These are phyloP conservation scores for Globisporangium paddicum DNA, from an alignment of 352 stramenopile species.

Conservation along the genomic window DNA sequence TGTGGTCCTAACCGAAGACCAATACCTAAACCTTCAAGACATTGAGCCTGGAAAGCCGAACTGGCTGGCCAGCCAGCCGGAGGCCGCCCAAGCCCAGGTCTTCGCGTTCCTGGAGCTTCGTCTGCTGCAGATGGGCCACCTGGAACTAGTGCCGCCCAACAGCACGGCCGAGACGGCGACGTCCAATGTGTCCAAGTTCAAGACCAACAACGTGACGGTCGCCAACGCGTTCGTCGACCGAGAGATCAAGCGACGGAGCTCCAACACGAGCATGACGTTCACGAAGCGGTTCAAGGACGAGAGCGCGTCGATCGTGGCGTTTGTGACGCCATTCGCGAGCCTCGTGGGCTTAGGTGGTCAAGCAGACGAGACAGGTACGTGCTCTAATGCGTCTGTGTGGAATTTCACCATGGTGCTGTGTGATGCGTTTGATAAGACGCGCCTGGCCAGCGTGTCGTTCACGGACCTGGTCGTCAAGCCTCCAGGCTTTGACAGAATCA, in stretches of 20 bases:
- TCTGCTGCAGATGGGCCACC: background rate
- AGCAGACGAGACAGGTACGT: background rate
- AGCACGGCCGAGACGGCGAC: background rate
- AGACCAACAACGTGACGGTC: background rate
- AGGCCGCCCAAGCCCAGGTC: slow-evolving; percentile 1
- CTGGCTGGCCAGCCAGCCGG: slow-evolving; percentile 7
- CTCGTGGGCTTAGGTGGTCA: slow-evolving; percentile 1
- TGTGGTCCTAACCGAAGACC: slow-evolving; percentile 1
- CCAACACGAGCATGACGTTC: slow-evolving; percentile 3
- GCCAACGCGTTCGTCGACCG: background rate
- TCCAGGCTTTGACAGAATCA: background rate
- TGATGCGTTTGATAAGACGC: slow-evolving; percentile 5
- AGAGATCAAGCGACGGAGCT: background rate
- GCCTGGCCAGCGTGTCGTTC: background rate
- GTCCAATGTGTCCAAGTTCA: background rate
- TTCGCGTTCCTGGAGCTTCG: slow-evolving; percentile 11
- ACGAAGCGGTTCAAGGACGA: background rate
- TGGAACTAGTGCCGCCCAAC: background rate
- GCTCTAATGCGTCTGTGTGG: slow-evolving; percentile 7
- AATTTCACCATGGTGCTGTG: slow-evolving; percentile 17
- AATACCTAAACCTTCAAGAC: background rate
- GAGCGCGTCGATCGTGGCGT: slow-evolving; percentile 10
- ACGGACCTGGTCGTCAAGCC: background rate
- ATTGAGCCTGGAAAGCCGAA: background rate
- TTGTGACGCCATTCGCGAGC: slow-evolving; percentile 9